phyloP scores from a whole-genome alignment of 768 basidiomycete genomes.

The Epithele typhae region DNA sequence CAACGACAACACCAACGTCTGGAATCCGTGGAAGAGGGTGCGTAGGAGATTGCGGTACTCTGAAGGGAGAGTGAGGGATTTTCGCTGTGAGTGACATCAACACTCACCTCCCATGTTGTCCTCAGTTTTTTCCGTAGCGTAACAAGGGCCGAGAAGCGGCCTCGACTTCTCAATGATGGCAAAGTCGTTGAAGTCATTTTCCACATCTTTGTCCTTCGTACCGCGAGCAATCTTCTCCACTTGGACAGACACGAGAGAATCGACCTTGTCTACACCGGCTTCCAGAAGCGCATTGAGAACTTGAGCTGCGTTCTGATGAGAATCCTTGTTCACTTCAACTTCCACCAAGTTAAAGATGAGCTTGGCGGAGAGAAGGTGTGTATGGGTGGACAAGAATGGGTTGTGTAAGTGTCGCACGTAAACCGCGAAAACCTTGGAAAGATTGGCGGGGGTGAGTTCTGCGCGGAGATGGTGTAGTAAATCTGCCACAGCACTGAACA shows the following conservation, averaged over 20 bases:
- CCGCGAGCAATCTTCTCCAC: conserved; percentile 48
- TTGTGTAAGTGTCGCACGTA: conserved; percentile 91
- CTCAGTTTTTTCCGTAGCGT: conserved; percentile 78
- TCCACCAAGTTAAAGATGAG: conserved; percentile 90
- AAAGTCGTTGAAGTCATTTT: conserved; percentile 44
- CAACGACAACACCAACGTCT: conserved; percentile 69
- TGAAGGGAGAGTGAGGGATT: conserved; percentile 25
- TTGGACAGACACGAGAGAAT: conserved; percentile 67
- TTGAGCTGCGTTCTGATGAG: conserved; percentile 58
- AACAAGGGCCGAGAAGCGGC: conserved; percentile 74
- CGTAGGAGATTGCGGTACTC: conserved; percentile 86
- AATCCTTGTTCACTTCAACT: conserved; percentile 71
- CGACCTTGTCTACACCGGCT: conserved; percentile 79
- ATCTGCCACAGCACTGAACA: conserved; percentile 88
- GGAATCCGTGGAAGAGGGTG: conserved; percentile 84
- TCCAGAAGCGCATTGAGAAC: conserved; percentile 77
- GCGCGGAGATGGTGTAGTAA: conserved; percentile 86
- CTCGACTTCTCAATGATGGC: conserved; percentile 79
- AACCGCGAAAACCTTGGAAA: conserved; percentile 73
- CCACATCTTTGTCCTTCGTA: conserved; percentile 40
- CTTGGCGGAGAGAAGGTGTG: conserved; percentile 90
- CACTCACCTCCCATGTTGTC: conserved; percentile 72
- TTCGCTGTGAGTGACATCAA: not conserved
- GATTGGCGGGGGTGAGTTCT: conserved; percentile 73
- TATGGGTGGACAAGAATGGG: conserved; percentile 68